Evolutionary conservation across 768 basidiomycete genomes (phyloP), one percentile per base, ranked within the genome.

Genomic region (Podaxis mareebaensis): DNA sequence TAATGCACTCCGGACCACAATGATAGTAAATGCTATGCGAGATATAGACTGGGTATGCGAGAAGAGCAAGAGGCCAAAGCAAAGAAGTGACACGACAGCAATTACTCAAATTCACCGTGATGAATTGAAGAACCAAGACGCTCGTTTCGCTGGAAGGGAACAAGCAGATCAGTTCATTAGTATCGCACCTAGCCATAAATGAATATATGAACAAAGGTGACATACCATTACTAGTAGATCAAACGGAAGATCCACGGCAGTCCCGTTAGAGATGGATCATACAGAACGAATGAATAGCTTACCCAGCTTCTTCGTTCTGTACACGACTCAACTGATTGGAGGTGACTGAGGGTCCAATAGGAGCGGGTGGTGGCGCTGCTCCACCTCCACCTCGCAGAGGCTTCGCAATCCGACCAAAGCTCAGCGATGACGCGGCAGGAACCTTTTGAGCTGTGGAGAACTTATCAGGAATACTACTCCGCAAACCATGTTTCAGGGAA

Each of bases 341-440:
- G 53, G 83, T 75, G n/a, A 79, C 74, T 60, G 77, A 65, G 58
- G 79, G 75, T 61, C 83, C 70, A 48, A 83, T 77, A 54, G 77
- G 69, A 46, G 78, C 70, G 40, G 78, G 69, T 53, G 76, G 75
- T 22, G 53, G 44, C 20, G 79, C 78, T 42, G 79, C 79, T 62
- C 95, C 95, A 48, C 96, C 96, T 22, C 94, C 95, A 13, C 96
- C 97, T 67, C 96, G 85, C 61, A 99, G 79, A 28, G 97, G 97
- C 78, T 99, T 99, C 38, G 96, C 96, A 66, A 99, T 98, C 44
- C 96, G 87, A 48, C 96, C 95, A 77, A 96, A 95, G 74, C 82
- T 90, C 70, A 96, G 82, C 48, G 89, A 79, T 30, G 89, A 86
- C 17, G 85, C 78, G n/a, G 83, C 77, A 51, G 88, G 83, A 49